phyloP scores from a whole-genome alignment of 352 stramenopile species.

The Pythium sukuiense region DNA sequence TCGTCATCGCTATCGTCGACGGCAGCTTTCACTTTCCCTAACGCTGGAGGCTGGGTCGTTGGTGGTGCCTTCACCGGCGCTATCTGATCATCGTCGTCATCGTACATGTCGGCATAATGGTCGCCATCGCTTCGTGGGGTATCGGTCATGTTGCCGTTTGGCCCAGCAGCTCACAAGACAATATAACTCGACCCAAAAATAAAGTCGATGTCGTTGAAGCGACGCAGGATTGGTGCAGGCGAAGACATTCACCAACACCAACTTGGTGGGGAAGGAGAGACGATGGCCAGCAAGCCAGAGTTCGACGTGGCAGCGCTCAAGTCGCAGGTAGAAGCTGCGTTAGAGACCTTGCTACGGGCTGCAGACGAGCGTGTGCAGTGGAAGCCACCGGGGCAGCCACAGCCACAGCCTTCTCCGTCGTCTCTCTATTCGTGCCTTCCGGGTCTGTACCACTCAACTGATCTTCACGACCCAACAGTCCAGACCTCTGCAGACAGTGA shows the following conservation, averaged over 20 bases:
- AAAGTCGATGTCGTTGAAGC: neutral
- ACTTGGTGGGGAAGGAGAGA: constrained; percentile 2
- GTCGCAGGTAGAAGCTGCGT: constrained; percentile 49
- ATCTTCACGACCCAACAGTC: constrained; percentile 1
- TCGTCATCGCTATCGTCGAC: neutral
- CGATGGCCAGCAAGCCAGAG: constrained; percentile 34
- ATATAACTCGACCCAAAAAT: constrained; percentile 9
- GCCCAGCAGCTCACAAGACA: neutral
- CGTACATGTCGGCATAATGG: constrained; percentile 14
- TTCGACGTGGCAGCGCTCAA: constrained; percentile 37
- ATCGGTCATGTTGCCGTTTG: constrained; percentile 10
- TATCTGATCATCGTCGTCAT: constrained; percentile 41
- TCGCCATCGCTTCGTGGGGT: neutral
- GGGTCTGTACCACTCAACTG: constrained; percentile 47
- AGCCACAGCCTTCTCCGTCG: neutral
- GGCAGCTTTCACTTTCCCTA: neutral
- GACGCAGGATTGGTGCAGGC: too few relatives aligned
- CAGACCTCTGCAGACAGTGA: constrained; percentile 8
- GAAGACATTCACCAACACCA: neutral
- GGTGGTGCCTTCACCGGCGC: neutral
- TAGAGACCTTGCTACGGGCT: constrained; percentile 57
- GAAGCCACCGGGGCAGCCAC: constrained; percentile 28
- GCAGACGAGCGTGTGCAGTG: constrained; percentile 66
- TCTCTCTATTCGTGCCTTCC: constrained; percentile 57
- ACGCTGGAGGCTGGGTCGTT: neutral